Conservation (phyloP, 2,329 filamentous ascomycete species). For the Aspergillus costaricaensis region DNA sequence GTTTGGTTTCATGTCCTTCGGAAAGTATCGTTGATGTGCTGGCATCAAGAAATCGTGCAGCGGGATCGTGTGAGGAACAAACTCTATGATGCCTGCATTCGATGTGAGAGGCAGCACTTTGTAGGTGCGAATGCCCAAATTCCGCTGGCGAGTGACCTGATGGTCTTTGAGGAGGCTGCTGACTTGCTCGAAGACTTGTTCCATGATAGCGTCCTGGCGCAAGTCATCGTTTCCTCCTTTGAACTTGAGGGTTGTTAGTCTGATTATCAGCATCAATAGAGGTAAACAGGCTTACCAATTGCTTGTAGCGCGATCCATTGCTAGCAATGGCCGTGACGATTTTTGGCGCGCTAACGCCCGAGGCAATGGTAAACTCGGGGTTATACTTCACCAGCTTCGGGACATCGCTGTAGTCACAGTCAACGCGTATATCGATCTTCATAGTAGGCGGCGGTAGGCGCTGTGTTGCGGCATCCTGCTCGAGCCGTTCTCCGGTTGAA, state of each 20-base stretch:
- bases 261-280: neutral
- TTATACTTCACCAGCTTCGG: slow-evolving; percentile 74
- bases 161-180: slow-evolving; percentile 86
- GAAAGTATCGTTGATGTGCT: slow-evolving; percentile 83
- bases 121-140: slow-evolving; percentile 90
- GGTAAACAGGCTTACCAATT: slow-evolving; percentile 61
- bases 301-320: slow-evolving; percentile 79
- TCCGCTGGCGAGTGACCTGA: slow-evolving; percentile 81
- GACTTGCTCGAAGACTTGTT: slow-evolving; percentile 96
- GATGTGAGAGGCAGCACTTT: slow-evolving; percentile 90
- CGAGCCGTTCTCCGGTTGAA: slow-evolving; percentile 62
- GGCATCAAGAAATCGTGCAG: slow-evolving; percentile 90
- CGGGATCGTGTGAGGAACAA: slow-evolving; percentile 89
- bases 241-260: slow-evolving; percentile 52
- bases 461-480: slow-evolving; percentile 63
- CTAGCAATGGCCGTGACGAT: slow-evolving; percentile 80
- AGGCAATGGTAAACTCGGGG: slow-evolving; percentile 78
- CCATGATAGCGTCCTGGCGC: slow-evolving; percentile 97
- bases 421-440: slow-evolving; percentile 72
- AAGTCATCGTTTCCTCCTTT: slow-evolving; percentile 96
- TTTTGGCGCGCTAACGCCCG: slow-evolving; percentile 89
- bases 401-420: slow-evolving; percentile 73
- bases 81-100: slow-evolving; percentile 90
- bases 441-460: slow-evolving; percentile 86
- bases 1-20: slow-evolving; percentile 74